Conservation (phyloP, 2,329 filamentous ascomycete genomes). For the Ophiostoma perfectum region DNA sequence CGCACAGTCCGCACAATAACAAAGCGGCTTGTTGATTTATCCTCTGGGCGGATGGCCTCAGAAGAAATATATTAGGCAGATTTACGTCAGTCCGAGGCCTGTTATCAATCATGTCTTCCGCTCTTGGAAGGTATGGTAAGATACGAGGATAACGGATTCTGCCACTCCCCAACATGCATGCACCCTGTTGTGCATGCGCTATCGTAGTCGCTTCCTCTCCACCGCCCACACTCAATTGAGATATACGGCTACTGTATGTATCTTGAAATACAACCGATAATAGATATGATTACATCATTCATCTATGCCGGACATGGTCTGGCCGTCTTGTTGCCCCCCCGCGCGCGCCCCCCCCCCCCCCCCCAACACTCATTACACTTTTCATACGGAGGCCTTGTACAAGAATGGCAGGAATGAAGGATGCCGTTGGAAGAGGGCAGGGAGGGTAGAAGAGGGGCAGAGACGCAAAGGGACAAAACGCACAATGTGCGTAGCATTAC, state of each 20-base stretch:
- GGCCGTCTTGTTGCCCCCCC: neutral
- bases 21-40: neutral
- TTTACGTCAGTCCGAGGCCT: too few species aligned
- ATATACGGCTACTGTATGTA: neutral
- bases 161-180: neutral
- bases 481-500: too few species aligned
- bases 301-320: neutral
- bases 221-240: conserved; percentile 5
- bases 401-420: neutral
- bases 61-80: too few species aligned
- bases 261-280: neutral
- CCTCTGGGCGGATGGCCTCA: neutral
- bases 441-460: conserved; percentile 9
- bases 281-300: conserved; percentile 6
- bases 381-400: neutral
- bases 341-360: too few species aligned
- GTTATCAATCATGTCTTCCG: too few species aligned
- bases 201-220: too few species aligned
- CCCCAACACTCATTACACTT: neutral
- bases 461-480: neutral
- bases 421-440: neutral
- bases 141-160: neutral
- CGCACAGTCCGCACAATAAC: neutral
- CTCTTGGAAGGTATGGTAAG: neutral
- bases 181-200: neutral